Percentiles rank a stretch among this genome's conserved stretches.
These are phyloP conservation scores for Collybiopsis luxurians DNA, from an alignment of 768 basidiomycete species.

Conservation along the genomic window DNA sequence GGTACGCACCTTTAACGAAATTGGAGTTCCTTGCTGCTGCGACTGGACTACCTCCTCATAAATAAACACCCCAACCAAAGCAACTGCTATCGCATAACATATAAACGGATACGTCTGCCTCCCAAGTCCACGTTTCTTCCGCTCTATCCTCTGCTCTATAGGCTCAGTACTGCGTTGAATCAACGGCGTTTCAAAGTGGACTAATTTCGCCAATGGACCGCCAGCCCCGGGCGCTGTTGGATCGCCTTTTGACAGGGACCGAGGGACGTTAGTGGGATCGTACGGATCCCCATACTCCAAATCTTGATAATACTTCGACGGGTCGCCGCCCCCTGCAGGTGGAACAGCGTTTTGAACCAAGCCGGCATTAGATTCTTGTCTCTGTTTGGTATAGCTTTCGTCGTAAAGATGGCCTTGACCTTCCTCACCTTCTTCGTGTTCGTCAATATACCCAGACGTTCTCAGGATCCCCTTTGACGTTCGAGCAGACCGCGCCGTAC, in stretches of 20 bases:
- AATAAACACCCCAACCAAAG: conserved; percentile 77
- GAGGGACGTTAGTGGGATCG: not conserved
- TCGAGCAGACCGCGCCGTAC: not conserved
- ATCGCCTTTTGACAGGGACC: not conserved
- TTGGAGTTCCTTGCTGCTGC: conserved; percentile 73
- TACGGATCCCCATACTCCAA: conserved; percentile 36
- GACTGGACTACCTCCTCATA: conserved; percentile 80
- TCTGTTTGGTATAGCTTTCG: conserved; percentile 15
- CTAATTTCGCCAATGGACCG: not conserved
- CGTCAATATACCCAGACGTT: conserved; percentile 17
- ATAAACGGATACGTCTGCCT: conserved; percentile 78
- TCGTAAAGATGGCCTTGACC: conserved; percentile 25
- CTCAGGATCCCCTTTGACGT: not conserved
- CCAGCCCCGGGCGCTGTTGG: not conserved
- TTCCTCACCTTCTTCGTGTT: conserved; percentile 22
- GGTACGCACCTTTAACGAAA: conserved; percentile 73
- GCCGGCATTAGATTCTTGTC: conserved; percentile 32
- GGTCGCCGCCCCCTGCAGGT: conserved; percentile 31
- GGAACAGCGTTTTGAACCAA: conserved; percentile 47
- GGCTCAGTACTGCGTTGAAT: conserved; percentile 48
- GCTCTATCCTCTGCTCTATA: conserved; percentile 78
- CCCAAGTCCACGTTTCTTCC: conserved; percentile 83
- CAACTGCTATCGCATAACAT: conserved; percentile 68
- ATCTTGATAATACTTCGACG: conserved; percentile 41
- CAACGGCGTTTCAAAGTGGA: not conserved